Percentiles rank a stretch among this genome's conserved stretches.
Conservation (phyloP, 176 grass and related monocot species). For the Juncus effusus region DNA sequence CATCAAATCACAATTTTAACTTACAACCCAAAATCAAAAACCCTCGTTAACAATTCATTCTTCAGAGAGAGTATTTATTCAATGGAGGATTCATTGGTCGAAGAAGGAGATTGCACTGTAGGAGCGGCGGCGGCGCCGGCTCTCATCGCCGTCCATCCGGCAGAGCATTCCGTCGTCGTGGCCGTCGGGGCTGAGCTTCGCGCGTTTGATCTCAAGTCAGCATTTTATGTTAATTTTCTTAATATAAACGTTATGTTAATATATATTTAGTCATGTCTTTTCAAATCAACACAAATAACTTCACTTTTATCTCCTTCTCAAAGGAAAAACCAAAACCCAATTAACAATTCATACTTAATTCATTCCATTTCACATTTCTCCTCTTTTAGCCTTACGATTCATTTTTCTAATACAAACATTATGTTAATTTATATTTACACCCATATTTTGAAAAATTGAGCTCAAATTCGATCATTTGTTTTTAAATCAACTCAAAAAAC, state of each 20-base stretch:
- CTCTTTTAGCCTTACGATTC: too few relatives aligned
- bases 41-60: background rate
- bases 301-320: background rate
- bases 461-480: too few relatives aligned
- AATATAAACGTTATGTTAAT: background rate
- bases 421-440: too few relatives aligned
- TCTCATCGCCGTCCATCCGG: conserved; percentile 55
- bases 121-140: conserved; percentile 65
- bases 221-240: background rate
- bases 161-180: conserved; percentile 51
- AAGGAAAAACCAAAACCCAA: too few relatives aligned
- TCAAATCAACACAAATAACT: background rate
- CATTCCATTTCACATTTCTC: too few relatives aligned
- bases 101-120: conserved; percentile 39
- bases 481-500: too few relatives aligned
- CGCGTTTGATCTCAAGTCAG: conserved; percentile 70
- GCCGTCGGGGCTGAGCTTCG: conserved; percentile 83
- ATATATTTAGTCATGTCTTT: background rate
- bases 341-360: too few relatives aligned
- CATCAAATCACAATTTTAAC: too few relatives aligned
- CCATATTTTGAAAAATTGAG: too few relatives aligned
- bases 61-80: conserved; percentile 29
- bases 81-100: conserved; percentile 31
- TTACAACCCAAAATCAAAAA: background rate
- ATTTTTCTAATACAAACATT: too few relatives aligned